phyloP scores from a whole-genome alignment of 2,329 filamentous ascomycete species.

The Curvularia sp. region DNA sequence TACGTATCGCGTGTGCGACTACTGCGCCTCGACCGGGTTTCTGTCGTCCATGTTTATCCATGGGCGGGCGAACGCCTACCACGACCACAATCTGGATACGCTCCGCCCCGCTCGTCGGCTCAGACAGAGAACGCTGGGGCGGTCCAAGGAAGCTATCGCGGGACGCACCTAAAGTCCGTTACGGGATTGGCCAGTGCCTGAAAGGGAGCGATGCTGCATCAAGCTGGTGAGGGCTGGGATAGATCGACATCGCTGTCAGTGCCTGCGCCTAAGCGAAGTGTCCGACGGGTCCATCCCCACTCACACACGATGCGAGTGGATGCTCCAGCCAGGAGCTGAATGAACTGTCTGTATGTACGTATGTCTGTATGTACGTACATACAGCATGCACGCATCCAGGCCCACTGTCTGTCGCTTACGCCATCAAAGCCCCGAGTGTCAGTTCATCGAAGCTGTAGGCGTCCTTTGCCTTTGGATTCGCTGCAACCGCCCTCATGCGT shows the following conservation, averaged over 20 bases:
- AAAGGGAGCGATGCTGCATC: slow-evolving; percentile 27
- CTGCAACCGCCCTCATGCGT: slow-evolving; percentile 17
- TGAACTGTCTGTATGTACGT: slow-evolving; percentile 6
- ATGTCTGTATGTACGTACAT: background rate
- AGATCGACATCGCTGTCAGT: slow-evolving; percentile 42
- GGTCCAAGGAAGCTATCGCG: slow-evolving; percentile 34
- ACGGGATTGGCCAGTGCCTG: slow-evolving; percentile 38
- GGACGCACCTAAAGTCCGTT: slow-evolving; percentile 42
- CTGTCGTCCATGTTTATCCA: background rate
- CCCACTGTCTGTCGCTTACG: slow-evolving; percentile 18
- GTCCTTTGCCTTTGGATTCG: slow-evolving; percentile 24
- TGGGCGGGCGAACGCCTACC: slow-evolving; percentile 14
- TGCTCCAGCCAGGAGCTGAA: slow-evolving; percentile 5
- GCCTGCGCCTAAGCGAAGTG: slow-evolving; percentile 31
- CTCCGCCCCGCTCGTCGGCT: slow-evolving; percentile 13
- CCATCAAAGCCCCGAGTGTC: slow-evolving; percentile 20
- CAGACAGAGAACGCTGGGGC: slow-evolving; percentile 22
- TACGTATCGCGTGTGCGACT: background rate
- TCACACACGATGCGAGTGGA: slow-evolving; percentile 22
- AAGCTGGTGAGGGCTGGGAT: slow-evolving; percentile 26
- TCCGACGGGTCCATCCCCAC: slow-evolving; percentile 20
- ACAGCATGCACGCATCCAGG: background rate
- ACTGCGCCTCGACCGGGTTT: slow-evolving; percentile 5
- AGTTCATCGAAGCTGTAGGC: slow-evolving; percentile 13
- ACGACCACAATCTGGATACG: slow-evolving; percentile 11